These are phyloP conservation scores for Fusarium foetens DNA, from an alignment of 2,329 filamentous ascomycete genomes.

Conservation along the genomic window DNA sequence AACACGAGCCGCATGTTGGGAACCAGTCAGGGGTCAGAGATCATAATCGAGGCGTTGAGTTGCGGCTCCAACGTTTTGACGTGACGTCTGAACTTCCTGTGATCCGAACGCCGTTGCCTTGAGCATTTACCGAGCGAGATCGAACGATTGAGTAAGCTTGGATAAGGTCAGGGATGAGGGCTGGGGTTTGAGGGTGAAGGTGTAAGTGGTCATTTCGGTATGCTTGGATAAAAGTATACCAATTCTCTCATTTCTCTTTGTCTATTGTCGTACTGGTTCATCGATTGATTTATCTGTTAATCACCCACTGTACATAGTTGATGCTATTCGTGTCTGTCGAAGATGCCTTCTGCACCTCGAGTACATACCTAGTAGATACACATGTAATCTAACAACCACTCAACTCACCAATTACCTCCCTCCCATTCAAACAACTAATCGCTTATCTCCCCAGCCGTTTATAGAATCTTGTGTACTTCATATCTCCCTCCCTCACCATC, in stretches of 20 bases:
- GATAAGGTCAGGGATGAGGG: background rate
- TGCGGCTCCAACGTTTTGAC: slow-evolving; percentile 21
- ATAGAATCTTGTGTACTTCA: accelerated
- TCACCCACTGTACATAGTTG: too few relatives aligned
- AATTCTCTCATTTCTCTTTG: accelerated
- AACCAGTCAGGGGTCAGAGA: slow-evolving; percentile 32
- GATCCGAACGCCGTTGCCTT: slow-evolving; percentile 7
- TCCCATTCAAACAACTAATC: background rate
- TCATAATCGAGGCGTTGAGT: slow-evolving; percentile 27
- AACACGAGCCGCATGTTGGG: slow-evolving; percentile 38
- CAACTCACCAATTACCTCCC: background rate
- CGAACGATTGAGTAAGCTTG: slow-evolving; percentile 4
- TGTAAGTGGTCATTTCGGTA: background rate
- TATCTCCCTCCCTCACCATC: background rate
- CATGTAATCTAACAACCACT: background rate
- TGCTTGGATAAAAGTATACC: background rate
- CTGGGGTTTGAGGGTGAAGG: background rate
- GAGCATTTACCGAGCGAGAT: slow-evolving; percentile 29
- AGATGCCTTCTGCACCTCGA: background rate
- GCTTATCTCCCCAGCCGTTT: slow-evolving; percentile 11
- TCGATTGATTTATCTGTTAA: background rate
- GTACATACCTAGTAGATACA: background rate
- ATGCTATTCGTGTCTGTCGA: background rate
- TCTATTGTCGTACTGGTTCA: accelerated
- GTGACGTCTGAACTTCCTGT: slow-evolving; percentile 33